Percentiles rank a stretch among this genome's conserved stretches.
phyloP scores from a whole-genome alignment of 176 grass and related monocot genomes.

The Paspalum vaginatum region DNA sequence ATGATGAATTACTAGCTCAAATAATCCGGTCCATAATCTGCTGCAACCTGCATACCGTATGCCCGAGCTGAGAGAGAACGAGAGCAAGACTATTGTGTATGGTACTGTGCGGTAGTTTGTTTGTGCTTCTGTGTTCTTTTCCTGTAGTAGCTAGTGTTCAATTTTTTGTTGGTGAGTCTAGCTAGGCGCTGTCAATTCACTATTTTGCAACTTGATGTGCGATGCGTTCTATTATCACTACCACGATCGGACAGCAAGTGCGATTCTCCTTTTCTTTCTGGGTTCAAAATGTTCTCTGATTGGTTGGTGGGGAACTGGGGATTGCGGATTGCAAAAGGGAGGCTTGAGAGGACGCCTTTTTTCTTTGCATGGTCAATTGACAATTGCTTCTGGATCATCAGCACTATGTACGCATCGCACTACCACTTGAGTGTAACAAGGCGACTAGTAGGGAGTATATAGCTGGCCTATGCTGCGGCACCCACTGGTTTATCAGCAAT shows the following conservation, averaged over 20 bases:
- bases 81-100: conserved; percentile 15
- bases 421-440: conserved; percentile 4
- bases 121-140: conserved; percentile 12
- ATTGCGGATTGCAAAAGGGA: not conserved
- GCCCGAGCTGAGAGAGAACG: not conserved
- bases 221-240: conserved; percentile 30
- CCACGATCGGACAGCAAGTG: not conserved
- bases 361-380: conserved; percentile 16
- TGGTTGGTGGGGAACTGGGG: conserved; percentile 34
- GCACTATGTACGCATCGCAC: not conserved
- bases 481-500: not conserved
- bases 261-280: not conserved
- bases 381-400: conserved; percentile 8
- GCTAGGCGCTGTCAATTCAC: not conserved
- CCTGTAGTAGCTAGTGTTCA: not conserved
- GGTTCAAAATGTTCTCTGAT: conserved; percentile 32
- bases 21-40: not conserved
- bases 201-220: conserved; percentile 34
- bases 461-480: not conserved
- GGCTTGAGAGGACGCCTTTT: not conserved
- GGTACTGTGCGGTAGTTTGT: conserved; percentile 27
- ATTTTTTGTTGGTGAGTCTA: not conserved
- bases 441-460: not conserved
- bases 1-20: not conserved
- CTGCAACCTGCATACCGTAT: conserved; percentile 21